phyloP scores from a whole-genome alignment of 2,329 filamentous ascomycete genomes.

The Allantophomopsis lycopodina region DNA sequence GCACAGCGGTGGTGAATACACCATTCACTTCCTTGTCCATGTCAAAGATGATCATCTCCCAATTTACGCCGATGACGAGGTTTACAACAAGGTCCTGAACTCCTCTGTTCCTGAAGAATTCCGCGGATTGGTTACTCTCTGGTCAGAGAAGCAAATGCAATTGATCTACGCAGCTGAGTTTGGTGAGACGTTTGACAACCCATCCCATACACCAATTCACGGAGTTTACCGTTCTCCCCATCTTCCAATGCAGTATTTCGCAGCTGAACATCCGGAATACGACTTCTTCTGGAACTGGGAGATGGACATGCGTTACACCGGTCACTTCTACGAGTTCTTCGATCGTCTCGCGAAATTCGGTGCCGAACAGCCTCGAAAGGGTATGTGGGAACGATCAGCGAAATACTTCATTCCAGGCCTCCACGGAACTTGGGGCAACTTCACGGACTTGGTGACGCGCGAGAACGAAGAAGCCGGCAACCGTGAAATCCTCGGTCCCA shows the following conservation, averaged over 20 bases:
- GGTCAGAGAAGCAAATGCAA: conserved; percentile 76
- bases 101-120: conserved; percentile 59
- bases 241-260: conserved; percentile 50
- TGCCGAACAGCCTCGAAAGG: conserved; percentile 50
- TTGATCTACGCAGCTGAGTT: conserved; percentile 61
- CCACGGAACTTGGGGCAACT: conserved; percentile 62
- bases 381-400: conserved; percentile 65
- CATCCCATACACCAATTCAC: conserved; percentile 42
- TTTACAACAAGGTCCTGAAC: conserved; percentile 58
- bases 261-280: conserved; percentile 48
- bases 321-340: conserved; percentile 62
- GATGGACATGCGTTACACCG: conserved; percentile 52
- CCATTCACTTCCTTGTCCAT: conserved; percentile 72
- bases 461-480: conserved; percentile 39
- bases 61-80: conserved; percentile 68
- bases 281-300: conserved; percentile 60
- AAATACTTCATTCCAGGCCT: conserved; percentile 64
- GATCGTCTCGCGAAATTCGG: conserved; percentile 54
- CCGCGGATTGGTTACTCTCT: conserved; percentile 65
- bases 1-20: conserved; percentile 68
- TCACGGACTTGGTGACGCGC: conserved; percentile 47
- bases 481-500: conserved; percentile 57
- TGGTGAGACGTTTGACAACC: conserved; percentile 51
- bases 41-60: conserved; percentile 67
- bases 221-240: conserved; percentile 56